phyloP scores from a whole-genome alignment of 495 filamentous ascomycete genomes.

The Cercophora scortea region DNA sequence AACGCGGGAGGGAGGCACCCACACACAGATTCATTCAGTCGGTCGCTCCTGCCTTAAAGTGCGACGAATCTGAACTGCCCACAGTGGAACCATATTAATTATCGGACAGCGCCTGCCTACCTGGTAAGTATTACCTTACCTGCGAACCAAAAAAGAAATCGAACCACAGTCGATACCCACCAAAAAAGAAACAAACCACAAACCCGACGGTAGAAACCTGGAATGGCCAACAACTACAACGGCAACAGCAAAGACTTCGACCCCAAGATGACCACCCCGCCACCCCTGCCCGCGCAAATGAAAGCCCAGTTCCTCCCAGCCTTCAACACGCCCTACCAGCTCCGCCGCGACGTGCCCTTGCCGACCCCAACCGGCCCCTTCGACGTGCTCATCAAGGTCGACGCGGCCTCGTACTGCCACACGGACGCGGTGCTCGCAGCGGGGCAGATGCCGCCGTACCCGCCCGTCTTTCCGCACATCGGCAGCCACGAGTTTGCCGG shows the following conservation, averaged over 20 bases:
- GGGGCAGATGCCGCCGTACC: conserved; percentile 23
- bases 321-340: conserved; percentile 26
- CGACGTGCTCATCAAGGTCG: conserved; percentile 28
- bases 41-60: too few relatives aligned
- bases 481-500: conserved; percentile 24
- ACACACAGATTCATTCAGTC: too few relatives aligned
- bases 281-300: conserved; percentile 19
- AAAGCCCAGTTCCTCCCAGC: conserved; percentile 28
- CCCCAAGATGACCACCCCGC: neutral
- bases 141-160: too few relatives aligned
- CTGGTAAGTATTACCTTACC: too few relatives aligned
- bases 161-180: too few relatives aligned
- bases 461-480: conserved; percentile 17
- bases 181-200: too few relatives aligned
- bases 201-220: neutral
- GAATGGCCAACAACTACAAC: neutral
- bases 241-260: neutral
- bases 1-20: too few relatives aligned
- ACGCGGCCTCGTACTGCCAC: conserved; percentile 33
- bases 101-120: neutral
- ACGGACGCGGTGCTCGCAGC: conserved; percentile 28
- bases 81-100: too few relatives aligned
- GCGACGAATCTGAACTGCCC: too few relatives aligned
- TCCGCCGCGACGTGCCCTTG: neutral
- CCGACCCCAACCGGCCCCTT: conserved; percentile 13